Base-by-base conservation (phyloP, 1,284 basidiomycete species). In the Xanthoconium separans region DNA sequence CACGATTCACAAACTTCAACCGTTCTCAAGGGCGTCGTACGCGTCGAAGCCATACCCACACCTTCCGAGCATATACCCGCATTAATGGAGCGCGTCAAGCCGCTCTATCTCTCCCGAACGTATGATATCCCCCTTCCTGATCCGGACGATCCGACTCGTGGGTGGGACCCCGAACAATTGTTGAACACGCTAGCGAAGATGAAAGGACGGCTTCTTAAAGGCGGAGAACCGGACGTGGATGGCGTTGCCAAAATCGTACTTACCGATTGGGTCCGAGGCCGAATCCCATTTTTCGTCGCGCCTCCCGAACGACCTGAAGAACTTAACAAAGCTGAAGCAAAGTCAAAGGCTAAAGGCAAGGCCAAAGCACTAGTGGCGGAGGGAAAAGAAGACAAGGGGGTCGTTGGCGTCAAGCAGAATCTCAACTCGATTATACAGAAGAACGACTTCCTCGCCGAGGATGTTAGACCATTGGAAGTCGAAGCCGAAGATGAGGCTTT, bases 241-340 rank as follows among this genome's bases (percentile, higher is more conserved):
- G 85, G 91, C 4, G 92, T 95, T 15, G 92, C 96, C 33, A 98
- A 96, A 77, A 96, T 98, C 73, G 79, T 99, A 44, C 75, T 99
- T 63, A 94, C 91, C 71, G 97, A 99, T 72, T 99, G 97, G 97
- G 95, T 98, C 56, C 81, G 97, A 51, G 97, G 97, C 24, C 91
- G 95, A 64, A 93, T 95, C 65, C 93, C 92, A 31, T 95, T 85
- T 76, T 95, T 93, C 62, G 91, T 92, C 22, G 68, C 87, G 11
- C 92, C 93, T 13, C 89, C 90, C 50, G 87, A 89, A 69, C 75
- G 88, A 46, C 69, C 86, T 12, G 84, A 85, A 57, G 85, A 83
- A 59, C 72, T 89, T 51, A 89, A 88, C 65, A 75, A 76, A 64
- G 71, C 73, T 12, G 87, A 89, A 71, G 83, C 77, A 54, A 85